Base-by-base conservation (phyloP, 495 filamentous ascomycete genomes). In the Articulospora tetracladia region DNA sequence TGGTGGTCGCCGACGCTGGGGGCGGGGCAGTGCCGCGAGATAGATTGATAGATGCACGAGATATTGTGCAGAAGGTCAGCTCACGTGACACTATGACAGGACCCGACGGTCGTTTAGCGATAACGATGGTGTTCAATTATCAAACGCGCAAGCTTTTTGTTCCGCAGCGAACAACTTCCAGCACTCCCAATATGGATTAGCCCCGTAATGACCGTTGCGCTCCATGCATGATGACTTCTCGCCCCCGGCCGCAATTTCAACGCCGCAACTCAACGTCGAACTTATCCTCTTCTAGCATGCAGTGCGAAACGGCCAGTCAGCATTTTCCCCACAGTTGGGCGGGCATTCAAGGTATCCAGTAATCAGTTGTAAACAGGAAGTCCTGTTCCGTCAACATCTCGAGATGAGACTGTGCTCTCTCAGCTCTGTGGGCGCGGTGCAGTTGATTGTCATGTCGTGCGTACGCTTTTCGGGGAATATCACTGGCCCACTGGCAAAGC, bases 211-310 rank as follows among this genome's bases (percentile, higher is more conserved):
- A n/a, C n/a, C n/a, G n/a, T n/a, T n/a, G n/a, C n/a, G n/a, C n/a
- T n/a, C n/a, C n/a, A n/a, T n/a, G n/a, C n/a, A n/a, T n/a, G n/a
- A n/a, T n/a, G n/a, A n/a, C n/a, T n/a, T n/a, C n/a, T n/a, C n/a
- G n/a, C n/a, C n/a, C n/a, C n/a, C n/a, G n/a, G n/a, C n/a, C n/a
- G n/a, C n/a, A 7, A 34, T 15, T 34, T 6, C 30, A 7, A 6
- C 6, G 30, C 7, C 30, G 15, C 30, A 34, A 7, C 30, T 34
- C 30, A 34, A 34, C 7, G 22, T 20, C 10, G 15, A 25, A 12
- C 22, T 26, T 25, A 51, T 28, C 53, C 53, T 41, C 1, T 39
- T 56, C 41, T 27, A 24, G 53, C 32, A 56, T 56, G 20, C 53
- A 1, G 53, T 56, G 53, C 53, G 53, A 54, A 27, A 34, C 30